These are phyloP conservation scores for Euphrasia confusa DNA, from an alignment of 257 asterid genomes.

Conservation along the genomic window DNA sequence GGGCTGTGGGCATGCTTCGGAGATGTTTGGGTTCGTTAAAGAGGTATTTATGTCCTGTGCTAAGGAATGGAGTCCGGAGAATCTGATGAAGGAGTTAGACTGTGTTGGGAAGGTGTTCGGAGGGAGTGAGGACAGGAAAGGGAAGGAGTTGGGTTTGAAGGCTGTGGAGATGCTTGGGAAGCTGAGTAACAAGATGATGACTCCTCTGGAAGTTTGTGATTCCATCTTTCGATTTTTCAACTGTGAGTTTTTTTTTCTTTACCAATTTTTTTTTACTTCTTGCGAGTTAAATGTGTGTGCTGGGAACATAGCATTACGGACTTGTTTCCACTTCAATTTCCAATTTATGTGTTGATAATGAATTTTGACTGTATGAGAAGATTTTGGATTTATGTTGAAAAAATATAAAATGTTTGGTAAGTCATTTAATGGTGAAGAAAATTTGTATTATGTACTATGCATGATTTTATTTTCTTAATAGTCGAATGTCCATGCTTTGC, in stretches of 20 bases:
- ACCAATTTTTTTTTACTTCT: not conserved
- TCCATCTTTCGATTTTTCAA: conserved; percentile 64
- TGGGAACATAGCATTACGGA: too few relatives aligned
- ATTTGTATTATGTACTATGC: not conserved
- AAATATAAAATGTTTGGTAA: too few relatives aligned
- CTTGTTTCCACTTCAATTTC: too few relatives aligned
- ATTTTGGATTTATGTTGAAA: too few relatives aligned
- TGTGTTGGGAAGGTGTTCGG: conserved; percentile 58
- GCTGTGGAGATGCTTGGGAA: conserved; percentile 61
- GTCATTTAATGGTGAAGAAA: too few relatives aligned
- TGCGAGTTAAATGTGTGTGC: too few relatives aligned
- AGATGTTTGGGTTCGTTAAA: conserved; percentile 94
- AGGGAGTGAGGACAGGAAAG: conserved; percentile 79
- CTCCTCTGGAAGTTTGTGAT: conserved; percentile 69
- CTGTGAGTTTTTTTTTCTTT: conserved; percentile 47
- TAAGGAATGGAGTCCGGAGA: conserved; percentile 64
- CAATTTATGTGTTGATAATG: too few relatives aligned
- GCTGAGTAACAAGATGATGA: conserved; percentile 51
- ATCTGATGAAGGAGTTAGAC: conserved; percentile 69
- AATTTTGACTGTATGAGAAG: too few relatives aligned
- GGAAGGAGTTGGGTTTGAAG: conserved; percentile 62
- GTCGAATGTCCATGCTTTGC: not conserved
- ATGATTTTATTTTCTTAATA: not conserved
- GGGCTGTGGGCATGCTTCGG: conserved; percentile 76
- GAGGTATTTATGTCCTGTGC: conserved; percentile 68